Evolutionary conservation across 352 stramenopile species (phyloP).

Genomic region (Pythium volutum): DNA sequence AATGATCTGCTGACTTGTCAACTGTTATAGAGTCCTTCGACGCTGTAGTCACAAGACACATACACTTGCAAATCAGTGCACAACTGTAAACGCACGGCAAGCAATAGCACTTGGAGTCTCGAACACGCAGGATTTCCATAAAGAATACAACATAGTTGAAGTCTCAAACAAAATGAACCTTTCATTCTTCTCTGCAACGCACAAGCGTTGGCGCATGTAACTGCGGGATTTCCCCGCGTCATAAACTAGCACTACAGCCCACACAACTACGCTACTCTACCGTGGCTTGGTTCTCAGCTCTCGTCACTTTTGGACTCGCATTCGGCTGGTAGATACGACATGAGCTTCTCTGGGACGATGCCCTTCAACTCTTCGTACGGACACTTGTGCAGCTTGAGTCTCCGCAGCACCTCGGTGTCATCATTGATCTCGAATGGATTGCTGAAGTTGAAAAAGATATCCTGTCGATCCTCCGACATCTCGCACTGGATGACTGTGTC

Average conservation of each 20-base stretch:
- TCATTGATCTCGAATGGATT: constrained; percentile 97
- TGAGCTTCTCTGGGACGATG: constrained; percentile 71
- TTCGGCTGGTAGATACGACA: constrained; percentile 74
- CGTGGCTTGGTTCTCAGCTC: constrained; percentile 12
- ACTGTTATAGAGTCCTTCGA: no score
- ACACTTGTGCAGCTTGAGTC: constrained; percentile 88
- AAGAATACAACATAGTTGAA: background rate
- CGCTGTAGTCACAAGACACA: no score
- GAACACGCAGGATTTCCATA: background rate
- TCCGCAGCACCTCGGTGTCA: constrained; percentile 96
- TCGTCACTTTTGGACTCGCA: constrained; percentile 76
- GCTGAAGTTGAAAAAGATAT: constrained; percentile 98
- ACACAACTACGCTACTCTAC: constrained; percentile 21
- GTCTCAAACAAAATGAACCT: no score
- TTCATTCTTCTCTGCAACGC: background rate
- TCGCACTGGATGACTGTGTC: constrained; percentile 96
- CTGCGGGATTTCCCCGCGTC: background rate
- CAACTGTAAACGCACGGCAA: no score
- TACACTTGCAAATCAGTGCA: no score
- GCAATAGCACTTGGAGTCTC: no score
- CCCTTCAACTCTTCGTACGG: constrained; percentile 59
- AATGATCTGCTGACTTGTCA: background rate
- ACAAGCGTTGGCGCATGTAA: background rate
- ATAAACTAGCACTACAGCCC: constrained; percentile 22
- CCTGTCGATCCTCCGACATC: constrained; percentile 93